phyloP scores from a whole-genome alignment of 495 filamentous ascomycete genomes.

The Acidomyces sp. region DNA sequence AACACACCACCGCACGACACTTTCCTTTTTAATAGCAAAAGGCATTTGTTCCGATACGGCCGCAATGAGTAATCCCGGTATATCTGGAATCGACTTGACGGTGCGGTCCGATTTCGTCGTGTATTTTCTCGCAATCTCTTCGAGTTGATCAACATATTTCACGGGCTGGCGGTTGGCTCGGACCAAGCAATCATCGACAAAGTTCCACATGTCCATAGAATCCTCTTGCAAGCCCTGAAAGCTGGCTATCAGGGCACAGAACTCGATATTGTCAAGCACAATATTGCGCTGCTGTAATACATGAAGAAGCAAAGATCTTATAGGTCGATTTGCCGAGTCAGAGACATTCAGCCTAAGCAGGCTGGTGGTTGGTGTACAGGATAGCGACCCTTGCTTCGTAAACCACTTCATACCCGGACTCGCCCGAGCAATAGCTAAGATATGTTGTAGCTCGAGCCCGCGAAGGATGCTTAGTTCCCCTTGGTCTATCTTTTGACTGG shows the following conservation, averaged over 20 bases:
- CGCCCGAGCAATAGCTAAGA: constrained; percentile 60
- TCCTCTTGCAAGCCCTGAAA: constrained; percentile 25
- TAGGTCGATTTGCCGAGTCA: constrained; percentile 4
- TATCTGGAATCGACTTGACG: constrained; percentile 1
- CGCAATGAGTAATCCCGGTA: constrained; percentile 45
- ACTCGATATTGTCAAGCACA: constrained; percentile 29
- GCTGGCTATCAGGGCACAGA: constrained; percentile 42
- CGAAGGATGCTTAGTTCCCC: constrained; percentile 38
- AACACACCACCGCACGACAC: not conserved
- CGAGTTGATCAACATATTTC: constrained; percentile 47
- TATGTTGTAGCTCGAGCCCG: constrained; percentile 57
- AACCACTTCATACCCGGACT: constrained; percentile 78
- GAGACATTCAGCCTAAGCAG: constrained; percentile 36
- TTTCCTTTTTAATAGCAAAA: constrained; percentile 34
- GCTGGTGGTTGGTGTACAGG: constrained; percentile 51
- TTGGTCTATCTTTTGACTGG: constrained; percentile 30
- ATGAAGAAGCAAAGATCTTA: constrained; percentile 1
- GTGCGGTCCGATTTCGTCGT: not conserved
- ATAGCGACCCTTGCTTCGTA: constrained; percentile 40
- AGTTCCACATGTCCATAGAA: constrained; percentile 2
- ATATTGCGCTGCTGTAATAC: constrained; percentile 8
- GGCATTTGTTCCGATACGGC: constrained; percentile 65
- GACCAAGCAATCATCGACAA: constrained; percentile 62
- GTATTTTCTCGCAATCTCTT: constrained; percentile 10
- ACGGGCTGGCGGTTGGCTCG: constrained; percentile 57